phyloP scores from a whole-genome alignment of 768 basidiomycete genomes.

The Termitomyces sp. region DNA sequence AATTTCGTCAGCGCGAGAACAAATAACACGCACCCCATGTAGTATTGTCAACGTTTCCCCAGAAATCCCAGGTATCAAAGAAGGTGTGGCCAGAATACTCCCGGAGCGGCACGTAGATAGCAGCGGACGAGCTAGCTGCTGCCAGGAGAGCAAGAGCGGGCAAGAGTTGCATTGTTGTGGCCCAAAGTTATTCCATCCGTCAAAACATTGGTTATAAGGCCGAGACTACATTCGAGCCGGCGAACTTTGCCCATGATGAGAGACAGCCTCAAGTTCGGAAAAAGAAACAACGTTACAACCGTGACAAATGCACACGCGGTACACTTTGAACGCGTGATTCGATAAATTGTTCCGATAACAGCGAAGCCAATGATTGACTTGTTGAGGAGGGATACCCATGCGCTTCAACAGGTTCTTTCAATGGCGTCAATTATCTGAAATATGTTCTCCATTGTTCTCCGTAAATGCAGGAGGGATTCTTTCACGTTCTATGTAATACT shows the following conservation, averaged over 20 bases:
- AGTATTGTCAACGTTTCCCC: slow-evolving; percentile 5
- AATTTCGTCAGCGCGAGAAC: not conserved
- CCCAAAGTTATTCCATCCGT: not conserved
- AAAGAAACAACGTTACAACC: too few relatives aligned
- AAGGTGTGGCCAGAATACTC: slow-evolving; percentile 4
- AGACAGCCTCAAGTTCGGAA: not conserved
- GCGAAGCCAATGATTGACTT: too few relatives aligned
- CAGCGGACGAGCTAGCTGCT: not conserved
- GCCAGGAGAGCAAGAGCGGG: not conserved
- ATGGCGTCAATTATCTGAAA: too few relatives aligned
- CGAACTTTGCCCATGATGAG: not conserved
- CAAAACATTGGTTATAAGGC: not conserved
- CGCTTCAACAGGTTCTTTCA: too few relatives aligned
- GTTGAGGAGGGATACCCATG: too few relatives aligned
- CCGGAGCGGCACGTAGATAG: not conserved
- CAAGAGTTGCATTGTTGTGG: not conserved
- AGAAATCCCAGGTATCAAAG: slow-evolving; percentile 8
- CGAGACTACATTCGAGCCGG: not conserved
- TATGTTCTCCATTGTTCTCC: not conserved
- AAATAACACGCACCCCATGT: not conserved
- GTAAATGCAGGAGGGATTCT: not conserved
- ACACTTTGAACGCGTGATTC: too few relatives aligned
- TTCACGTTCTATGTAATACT: not conserved
- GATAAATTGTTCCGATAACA: too few relatives aligned
- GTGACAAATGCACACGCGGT: not conserved